Evolutionary conservation across 306 rosid genomes (phyloP), one percentile per base, ranked within the genome.

Genomic region (Cucurbita moschata): DNA sequence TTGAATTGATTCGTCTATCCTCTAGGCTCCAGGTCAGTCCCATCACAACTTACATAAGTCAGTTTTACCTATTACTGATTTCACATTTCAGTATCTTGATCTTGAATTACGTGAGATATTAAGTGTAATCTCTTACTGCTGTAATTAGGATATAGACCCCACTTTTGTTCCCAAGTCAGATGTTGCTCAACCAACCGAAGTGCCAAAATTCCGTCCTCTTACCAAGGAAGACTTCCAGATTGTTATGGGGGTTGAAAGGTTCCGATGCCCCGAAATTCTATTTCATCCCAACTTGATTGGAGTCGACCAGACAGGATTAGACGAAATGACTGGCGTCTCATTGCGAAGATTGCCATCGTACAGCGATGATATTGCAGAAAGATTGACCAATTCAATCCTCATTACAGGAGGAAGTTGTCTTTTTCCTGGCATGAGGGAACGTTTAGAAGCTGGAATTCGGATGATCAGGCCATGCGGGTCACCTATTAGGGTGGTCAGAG

Each of bases 281-380:
- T 89, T 94, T 79, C 83, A 71, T 68, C 97, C 99, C 73, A 94
- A 89, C 78, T 91, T 97, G 99, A 71, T 91, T 12, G 99, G 90
- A 53, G 85, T 91, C 12, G 97, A 94, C 83, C 96, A 89, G 80
- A 92, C 83, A 26, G 99, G 99, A 26, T 70, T 94, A 58, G 99
- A 89, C 73, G 97, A 94, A 86, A 91, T 94, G 99, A 82, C 89
- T 0, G 99, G 96, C 55, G 83, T 94, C 70, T 89, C 97, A 1
- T 74, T 91, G 49, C 89, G 88, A 85, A 88, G 99, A 86, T 76
- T 94, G 81, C 85, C 91, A 52, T 77, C 79, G 13, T 74, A 82
- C 38, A 82, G 65, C 46, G 77, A 78, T 62, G 82, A 60, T 66
- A 71, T 89, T 65, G 96, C 86, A 80, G 73, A 77, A 80, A 84